A percentile compares a stretch with the other conserved stretches of the same genome.
Evolutionary conservation across 2,329 filamentous ascomycete genomes (phyloP).

Genomic region (Cryoendolithus antarcticus): DNA sequence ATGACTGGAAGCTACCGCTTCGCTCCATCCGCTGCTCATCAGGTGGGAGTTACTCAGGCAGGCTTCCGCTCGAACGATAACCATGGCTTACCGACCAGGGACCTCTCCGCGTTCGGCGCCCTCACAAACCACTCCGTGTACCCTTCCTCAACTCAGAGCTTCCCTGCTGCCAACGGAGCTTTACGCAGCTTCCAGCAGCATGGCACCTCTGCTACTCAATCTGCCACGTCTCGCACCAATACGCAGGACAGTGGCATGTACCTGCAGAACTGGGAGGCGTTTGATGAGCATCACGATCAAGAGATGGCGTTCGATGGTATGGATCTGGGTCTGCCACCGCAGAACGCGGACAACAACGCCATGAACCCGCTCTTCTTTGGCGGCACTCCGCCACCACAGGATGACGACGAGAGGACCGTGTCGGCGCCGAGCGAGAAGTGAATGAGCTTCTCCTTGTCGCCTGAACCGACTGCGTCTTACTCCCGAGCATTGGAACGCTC

Average conservation of each 20-base stretch:
- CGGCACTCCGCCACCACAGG: neutral
- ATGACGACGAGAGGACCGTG: constrained; percentile 5
- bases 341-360: constrained; percentile 1
- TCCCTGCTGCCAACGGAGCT: neutral
- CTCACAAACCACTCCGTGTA: constrained; percentile 4
- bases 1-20: neutral
- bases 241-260: constrained; percentile 1
- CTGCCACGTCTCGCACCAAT: neutral
- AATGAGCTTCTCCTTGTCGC: too few relatives aligned
- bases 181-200: constrained; percentile 1
- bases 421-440: constrained; percentile 1
- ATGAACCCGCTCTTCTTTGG: constrained; percentile 6
- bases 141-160: neutral
- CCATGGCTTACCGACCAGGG: neutral
- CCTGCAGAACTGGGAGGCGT: constrained; percentile 4
- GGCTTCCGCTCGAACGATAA: constrained; percentile 1
- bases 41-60: too few relatives aligned
- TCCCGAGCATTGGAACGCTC: too few relatives aligned
- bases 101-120: constrained; percentile 4
- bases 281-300: neutral
- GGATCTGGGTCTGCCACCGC: constrained; percentile 1
- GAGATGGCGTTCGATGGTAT: constrained; percentile 2
- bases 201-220: neutral
- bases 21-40: neutral
- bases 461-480: too few relatives aligned